A percentile compares a stretch with the other conserved stretches of the same genome.
phyloP scores from a whole-genome alignment of 305 asterid species.

The Fraxinus ornus region DNA sequence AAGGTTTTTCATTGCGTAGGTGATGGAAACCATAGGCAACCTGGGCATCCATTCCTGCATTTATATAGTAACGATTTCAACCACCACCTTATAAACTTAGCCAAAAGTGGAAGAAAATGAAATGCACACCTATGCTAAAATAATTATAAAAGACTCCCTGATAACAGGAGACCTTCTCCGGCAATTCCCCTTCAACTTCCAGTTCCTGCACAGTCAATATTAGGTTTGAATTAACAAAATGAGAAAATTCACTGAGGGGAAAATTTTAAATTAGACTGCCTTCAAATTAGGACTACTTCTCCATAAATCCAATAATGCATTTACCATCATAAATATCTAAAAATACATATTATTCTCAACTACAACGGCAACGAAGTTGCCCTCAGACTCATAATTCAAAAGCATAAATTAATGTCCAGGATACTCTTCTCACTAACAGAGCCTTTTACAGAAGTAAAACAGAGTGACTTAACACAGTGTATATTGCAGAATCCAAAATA shows the following conservation, averaged over 20 bases:
- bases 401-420: neutral
- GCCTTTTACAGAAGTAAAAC: neutral
- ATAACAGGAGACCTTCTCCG: conserved; percentile 69
- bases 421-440: neutral
- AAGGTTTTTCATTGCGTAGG: conserved; percentile 90
- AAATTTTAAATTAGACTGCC: neutral
- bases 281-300: neutral
- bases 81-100: conserved; percentile 8
- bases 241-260: neutral
- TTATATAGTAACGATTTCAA: conserved; percentile 13
- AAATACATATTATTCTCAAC: conserved; percentile 1
- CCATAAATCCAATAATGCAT: neutral
- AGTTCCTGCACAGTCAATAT: conserved; percentile 55
- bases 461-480: neutral
- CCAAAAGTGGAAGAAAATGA: neutral
- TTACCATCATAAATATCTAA: conserved; percentile 7
- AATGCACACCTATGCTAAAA: conserved; percentile 83
- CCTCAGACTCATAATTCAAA: neutral
- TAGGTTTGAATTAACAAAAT: conserved; percentile 13
- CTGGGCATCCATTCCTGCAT: conserved; percentile 97
- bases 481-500: neutral
- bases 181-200: conserved; percentile 70
- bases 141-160: conserved; percentile 94
- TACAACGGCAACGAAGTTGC: neutral
- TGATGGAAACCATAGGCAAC: conserved; percentile 98